These are phyloP conservation scores for Corymbia citriodora DNA, from an alignment of 441 rosid species.

Conservation along the genomic window DNA sequence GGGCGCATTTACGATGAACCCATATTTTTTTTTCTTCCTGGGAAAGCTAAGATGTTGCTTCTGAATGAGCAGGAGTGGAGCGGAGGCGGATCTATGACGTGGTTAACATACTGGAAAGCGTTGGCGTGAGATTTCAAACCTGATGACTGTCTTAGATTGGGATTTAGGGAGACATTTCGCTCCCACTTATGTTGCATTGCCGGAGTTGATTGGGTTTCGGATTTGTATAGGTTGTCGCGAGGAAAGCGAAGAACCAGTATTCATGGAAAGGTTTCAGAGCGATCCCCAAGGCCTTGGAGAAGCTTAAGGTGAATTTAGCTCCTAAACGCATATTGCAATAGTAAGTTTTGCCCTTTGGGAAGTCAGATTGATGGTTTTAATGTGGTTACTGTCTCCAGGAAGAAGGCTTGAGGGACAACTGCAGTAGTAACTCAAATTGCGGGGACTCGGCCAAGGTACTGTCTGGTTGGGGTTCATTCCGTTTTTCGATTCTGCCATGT, in stretches of 20 bases:
- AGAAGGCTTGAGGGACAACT: slow-evolving; percentile 58
- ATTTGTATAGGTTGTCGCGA: slow-evolving; percentile 53
- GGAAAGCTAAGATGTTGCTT: neutral
- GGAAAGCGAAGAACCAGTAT: slow-evolving; percentile 76
- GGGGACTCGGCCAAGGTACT: slow-evolving; percentile 40
- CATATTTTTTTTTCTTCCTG: neutral
- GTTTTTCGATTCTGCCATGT: neutral
- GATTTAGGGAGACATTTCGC: neutral
- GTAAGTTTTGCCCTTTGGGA: neutral
- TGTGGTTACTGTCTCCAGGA: slow-evolving; percentile 34
- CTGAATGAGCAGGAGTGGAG: slow-evolving; percentile 32
- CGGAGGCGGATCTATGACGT: slow-evolving; percentile 82
- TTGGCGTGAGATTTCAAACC: slow-evolving; percentile 40
- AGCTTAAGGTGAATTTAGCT: slow-evolving; percentile 37
- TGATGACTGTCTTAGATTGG: neutral
- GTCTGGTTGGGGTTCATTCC: neutral
- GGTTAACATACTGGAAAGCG: slow-evolving; percentile 74
- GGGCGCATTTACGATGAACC: neutral
- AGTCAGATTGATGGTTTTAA: neutral
- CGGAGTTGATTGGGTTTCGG: slow-evolving; percentile 6
- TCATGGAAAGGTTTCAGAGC: slow-evolving; percentile 73
- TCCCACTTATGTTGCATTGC: neutral
- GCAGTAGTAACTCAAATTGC: slow-evolving; percentile 25
- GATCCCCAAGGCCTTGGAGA: slow-evolving; percentile 52
- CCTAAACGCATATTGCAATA: neutral